Evolutionary conservation across 176 grass and related monocot species (phyloP).

Genomic region (Zizania latifolia): DNA sequence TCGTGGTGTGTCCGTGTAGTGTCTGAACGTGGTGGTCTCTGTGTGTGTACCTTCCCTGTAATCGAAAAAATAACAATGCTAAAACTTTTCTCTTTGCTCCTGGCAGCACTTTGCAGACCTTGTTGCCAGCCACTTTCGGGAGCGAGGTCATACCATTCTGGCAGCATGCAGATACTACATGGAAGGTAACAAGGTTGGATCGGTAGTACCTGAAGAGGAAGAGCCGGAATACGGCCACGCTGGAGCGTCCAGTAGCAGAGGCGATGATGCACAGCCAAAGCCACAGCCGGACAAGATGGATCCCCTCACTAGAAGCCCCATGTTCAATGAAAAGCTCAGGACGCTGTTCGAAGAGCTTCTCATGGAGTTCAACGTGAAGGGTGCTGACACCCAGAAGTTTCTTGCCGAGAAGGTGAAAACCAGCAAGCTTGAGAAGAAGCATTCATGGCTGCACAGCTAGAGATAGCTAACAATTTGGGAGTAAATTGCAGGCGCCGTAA

Average conservation of each 20-base stretch:
- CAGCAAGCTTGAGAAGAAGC: slow-evolving; percentile 22
- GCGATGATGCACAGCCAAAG: too few relatives aligned
- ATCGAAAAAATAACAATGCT: too few relatives aligned
- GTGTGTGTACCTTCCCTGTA: too few relatives aligned
- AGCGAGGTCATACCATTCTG: slow-evolving; percentile 49
- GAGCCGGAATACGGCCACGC: background rate
- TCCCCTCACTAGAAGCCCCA: background rate
- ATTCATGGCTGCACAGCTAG: background rate
- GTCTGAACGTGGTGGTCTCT: too few relatives aligned
- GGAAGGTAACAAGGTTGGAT: slow-evolving; percentile 57
- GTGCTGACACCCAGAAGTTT: slow-evolving; percentile 64
- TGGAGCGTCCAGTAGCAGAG: slow-evolving; percentile 20
- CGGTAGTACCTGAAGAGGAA: slow-evolving; percentile 44
- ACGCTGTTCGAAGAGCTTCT: slow-evolving; percentile 69
- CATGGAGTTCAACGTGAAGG: slow-evolving; percentile 91
- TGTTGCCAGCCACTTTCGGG: slow-evolving; percentile 58
- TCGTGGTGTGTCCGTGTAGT: too few relatives aligned
- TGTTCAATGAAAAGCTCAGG: slow-evolving; percentile 28
- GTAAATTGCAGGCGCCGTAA: slow-evolving; percentile 5
- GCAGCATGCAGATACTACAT: slow-evolving; percentile 74
- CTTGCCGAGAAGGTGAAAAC: slow-evolving; percentile 46
- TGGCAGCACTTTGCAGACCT: slow-evolving; percentile 80
- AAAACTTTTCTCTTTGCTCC: background rate
- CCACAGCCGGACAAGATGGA: background rate
- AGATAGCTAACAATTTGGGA: too few relatives aligned